Evolutionary conservation across 352 stramenopile genomes (phyloP).

Genomic region (Sclerospora graminicola): DNA sequence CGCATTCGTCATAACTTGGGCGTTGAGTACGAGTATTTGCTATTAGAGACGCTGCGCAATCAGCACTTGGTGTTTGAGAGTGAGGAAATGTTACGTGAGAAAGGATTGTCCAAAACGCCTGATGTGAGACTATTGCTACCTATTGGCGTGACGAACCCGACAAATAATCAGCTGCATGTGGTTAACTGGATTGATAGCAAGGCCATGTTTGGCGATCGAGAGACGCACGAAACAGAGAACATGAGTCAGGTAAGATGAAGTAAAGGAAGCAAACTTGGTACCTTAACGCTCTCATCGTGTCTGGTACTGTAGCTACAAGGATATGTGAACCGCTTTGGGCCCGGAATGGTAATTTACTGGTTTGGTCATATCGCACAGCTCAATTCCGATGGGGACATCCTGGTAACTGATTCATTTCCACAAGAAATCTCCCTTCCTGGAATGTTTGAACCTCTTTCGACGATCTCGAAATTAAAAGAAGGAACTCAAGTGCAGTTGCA

Average conservation of each 20-base stretch:
- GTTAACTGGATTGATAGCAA: slow-evolving; percentile 90
- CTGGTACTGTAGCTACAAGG: slow-evolving; percentile 36
- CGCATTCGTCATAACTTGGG: slow-evolving; percentile 68
- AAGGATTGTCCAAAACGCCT: slow-evolving; percentile 79
- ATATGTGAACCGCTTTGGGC: slow-evolving; percentile 76
- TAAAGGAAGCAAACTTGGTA: not conserved
- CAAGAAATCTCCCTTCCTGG: slow-evolving; percentile 42
- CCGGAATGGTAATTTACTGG: slow-evolving; percentile 87
- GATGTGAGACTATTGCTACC: slow-evolving; percentile 73
- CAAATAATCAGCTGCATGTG: slow-evolving; percentile 24
- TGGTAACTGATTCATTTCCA: slow-evolving; percentile 54
- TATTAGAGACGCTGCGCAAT: slow-evolving; percentile 63
- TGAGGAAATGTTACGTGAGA: slow-evolving; percentile 68
- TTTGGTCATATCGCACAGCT: slow-evolving; percentile 59
- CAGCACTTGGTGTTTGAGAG: slow-evolving; percentile 70
- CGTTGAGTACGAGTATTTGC: slow-evolving; percentile 80
- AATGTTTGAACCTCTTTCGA: slow-evolving; percentile 29
- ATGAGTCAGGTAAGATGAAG: slow-evolving; percentile 30
- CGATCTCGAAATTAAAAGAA: slow-evolving; percentile 6
- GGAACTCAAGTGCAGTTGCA: slow-evolving; percentile 13
- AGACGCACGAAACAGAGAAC: slow-evolving; percentile 74
- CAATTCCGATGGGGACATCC: slow-evolving; percentile 42
- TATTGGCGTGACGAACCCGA: slow-evolving; percentile 56
- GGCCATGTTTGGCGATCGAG: slow-evolving; percentile 79
- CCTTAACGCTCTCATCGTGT: not conserved